These are phyloP conservation scores for Colletotrichum sp. DNA, from an alignment of 2,329 filamentous ascomycete species.

Conservation along the genomic window DNA sequence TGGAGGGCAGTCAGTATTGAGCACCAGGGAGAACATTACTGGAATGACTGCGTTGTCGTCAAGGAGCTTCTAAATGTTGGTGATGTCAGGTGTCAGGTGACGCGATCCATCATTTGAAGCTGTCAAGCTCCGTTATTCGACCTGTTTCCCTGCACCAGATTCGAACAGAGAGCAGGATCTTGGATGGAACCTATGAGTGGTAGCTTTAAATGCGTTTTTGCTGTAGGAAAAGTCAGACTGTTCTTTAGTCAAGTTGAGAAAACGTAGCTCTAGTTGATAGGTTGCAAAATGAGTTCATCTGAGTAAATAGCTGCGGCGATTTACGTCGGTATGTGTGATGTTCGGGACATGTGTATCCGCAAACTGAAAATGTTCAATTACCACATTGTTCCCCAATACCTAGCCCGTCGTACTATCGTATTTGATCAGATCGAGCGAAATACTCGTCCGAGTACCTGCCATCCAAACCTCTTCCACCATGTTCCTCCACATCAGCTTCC, in stretches of 20 bases:
- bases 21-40: background rate
- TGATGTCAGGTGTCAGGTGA: background rate
- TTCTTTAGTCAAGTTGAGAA: background rate
- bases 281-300: background rate
- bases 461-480: background rate
- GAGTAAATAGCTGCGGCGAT: background rate
- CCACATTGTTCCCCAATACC: no score
- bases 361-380: no score
- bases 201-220: accelerated
- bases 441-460: background rate
- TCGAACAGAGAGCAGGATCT: accelerated
- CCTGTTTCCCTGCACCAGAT: background rate
- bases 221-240: background rate
- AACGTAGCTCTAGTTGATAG: background rate
- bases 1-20: background rate
- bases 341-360: no score
- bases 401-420: background rate
- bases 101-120: background rate
- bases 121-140: background rate
- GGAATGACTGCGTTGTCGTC: background rate
- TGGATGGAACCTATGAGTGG: accelerated
- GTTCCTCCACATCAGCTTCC: background rate
- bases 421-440: background rate
- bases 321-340: no score
- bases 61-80: background rate